phyloP scores from a whole-genome alignment of 352 stramenopile genomes.

The Pythium phragmitis region DNA sequence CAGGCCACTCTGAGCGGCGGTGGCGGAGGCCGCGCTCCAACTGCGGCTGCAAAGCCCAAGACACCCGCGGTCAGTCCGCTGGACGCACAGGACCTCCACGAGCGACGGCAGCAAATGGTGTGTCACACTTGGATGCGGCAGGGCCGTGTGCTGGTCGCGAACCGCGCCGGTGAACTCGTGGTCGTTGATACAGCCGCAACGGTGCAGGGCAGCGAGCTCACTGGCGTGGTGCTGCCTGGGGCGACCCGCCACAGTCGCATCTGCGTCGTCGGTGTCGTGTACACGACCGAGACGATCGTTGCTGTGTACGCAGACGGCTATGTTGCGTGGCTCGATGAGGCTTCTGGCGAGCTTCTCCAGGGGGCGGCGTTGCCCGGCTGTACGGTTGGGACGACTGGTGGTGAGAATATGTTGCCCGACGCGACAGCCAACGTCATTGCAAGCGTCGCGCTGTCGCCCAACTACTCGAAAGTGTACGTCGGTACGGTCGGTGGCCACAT shows the following conservation, averaged over 20 bases:
- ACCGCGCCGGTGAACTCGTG: constrained; percentile 52
- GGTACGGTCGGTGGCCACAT: constrained; percentile 53
- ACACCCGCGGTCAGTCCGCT: background rate
- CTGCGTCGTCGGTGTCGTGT: constrained; percentile 48
- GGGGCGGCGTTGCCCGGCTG: constrained; percentile 31
- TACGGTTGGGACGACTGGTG: too few relatives aligned
- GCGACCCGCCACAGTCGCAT: constrained; percentile 38
- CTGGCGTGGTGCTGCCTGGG: constrained; percentile 26
- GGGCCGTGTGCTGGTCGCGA: constrained; percentile 45
- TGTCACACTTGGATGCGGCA: constrained; percentile 62
- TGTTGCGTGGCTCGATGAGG: constrained; percentile 49
- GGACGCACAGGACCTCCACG: constrained; percentile 39
- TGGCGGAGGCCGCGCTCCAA: background rate
- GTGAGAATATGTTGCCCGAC: background rate
- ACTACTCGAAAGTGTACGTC: constrained; percentile 58
- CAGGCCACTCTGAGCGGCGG: background rate
- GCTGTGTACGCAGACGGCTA: constrained; percentile 48
- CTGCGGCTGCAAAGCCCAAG: background rate
- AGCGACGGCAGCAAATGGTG: constrained; percentile 44
- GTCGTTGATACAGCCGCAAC: constrained; percentile 40
- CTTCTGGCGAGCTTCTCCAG: constrained; percentile 45
- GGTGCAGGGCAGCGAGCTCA: constrained; percentile 31
- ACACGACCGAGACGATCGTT: constrained; percentile 50
- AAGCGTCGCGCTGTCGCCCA: constrained; percentile 48
- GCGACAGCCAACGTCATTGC: constrained; percentile 25